Percentiles rank a stretch among this genome's conserved stretches.
These are phyloP conservation scores for Phytophthora idaei DNA, from an alignment of 352 stramenopile genomes.

Conservation along the genomic window DNA sequence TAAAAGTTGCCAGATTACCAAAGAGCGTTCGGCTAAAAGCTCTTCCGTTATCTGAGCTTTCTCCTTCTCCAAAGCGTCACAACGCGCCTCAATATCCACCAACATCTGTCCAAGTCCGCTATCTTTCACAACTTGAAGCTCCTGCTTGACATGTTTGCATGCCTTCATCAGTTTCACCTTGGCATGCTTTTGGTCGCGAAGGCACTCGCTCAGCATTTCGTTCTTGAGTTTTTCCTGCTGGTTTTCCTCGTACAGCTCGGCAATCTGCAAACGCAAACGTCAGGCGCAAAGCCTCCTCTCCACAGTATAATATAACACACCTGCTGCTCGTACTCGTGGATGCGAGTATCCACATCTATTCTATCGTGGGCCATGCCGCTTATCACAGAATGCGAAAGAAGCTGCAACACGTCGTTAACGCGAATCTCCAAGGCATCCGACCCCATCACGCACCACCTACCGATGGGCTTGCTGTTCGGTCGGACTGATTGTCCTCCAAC, in stretches of 20 bases:
- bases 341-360: slow-evolving; percentile 44
- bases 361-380: slow-evolving; percentile 37
- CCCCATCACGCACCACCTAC: slow-evolving; percentile 20
- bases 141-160: slow-evolving; percentile 65
- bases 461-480: slow-evolving; percentile 13
- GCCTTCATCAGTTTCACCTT: slow-evolving; percentile 78
- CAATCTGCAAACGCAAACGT: slow-evolving; percentile 42
- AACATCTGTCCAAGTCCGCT: slow-evolving; percentile 72
- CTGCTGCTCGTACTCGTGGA: slow-evolving; percentile 80
- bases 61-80: slow-evolving; percentile 50
- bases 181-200: slow-evolving; percentile 71
- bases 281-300: not conserved
- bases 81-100: slow-evolving; percentile 67
- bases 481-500: slow-evolving; percentile 42
- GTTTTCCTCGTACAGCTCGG: slow-evolving; percentile 70
- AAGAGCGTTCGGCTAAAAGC: slow-evolving; percentile 39
- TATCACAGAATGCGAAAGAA: slow-evolving; percentile 47
- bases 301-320: slow-evolving; percentile 20
- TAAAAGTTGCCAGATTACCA: slow-evolving; percentile 32
- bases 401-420: slow-evolving; percentile 20
- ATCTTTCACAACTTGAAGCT: slow-evolving; percentile 67
- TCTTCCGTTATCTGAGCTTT: slow-evolving; percentile 45
- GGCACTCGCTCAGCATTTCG: slow-evolving; percentile 66
- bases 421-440: not conserved
- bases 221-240: slow-evolving; percentile 74